Base-by-base conservation (phyloP, 192 early-diverging fungal genomes). In the Coemansia erecta region DNA sequence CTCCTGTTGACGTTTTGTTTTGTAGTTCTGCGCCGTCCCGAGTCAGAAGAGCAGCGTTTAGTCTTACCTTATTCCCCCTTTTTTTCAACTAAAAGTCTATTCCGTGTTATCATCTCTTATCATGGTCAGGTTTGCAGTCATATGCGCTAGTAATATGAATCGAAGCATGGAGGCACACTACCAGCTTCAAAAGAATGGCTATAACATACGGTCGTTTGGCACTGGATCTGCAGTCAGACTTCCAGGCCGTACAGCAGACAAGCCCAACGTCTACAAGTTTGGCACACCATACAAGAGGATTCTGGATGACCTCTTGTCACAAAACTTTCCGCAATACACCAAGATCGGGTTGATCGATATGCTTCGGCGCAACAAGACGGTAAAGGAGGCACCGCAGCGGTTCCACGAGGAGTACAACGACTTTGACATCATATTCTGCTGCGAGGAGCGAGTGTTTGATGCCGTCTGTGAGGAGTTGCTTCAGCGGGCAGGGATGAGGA, bases 111-210 rank as follows among this genome's bases (percentile, higher is more conserved):
- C 19, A 50, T 35, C 19, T 28, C 8, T 14, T 50, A 54, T 9
- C 28, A 90, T 90, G 89, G 89, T 87, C 51, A 82, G 83, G 48
- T 93, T 92, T 63, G 95, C 95, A 2, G 92, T 98, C 4, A 90
- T 98, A 37, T 98, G 96, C 61, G 93, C 94, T 22, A 94, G 92
- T 60, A 98, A 98, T 66, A 94, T 94, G 81, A 98, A 98, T 70
- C 83, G 96, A 31, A 91, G 89, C 70, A 98, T 98, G 96, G 96
- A 98, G 63, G 94, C 87, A 0, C 94, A 96, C 57, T 82, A 86
- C 72, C 88, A 91, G 39, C 79, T 95, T 24, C 83, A 82, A 44
- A 63, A 80, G 41, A 68, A 86, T 17, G 91, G 90, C 2, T 95
- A 91, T 70, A 84, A 89, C 59, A 89, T 97, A 24, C 67, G 79